Conservation (phyloP, 2,329 filamentous ascomycete genomes). For the Colletotrichum camelliae region DNA sequence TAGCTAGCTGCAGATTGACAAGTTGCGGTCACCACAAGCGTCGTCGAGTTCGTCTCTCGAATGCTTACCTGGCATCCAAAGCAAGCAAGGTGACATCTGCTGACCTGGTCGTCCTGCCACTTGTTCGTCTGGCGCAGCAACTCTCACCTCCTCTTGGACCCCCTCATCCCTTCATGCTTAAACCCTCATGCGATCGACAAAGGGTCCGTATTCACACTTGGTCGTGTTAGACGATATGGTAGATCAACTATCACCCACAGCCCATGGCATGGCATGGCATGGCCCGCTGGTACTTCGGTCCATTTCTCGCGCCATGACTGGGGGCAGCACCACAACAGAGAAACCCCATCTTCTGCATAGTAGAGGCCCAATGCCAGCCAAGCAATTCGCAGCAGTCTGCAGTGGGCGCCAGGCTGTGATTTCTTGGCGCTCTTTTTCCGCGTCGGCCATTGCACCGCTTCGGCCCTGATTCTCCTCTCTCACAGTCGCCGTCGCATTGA, state of each 20-base stretch:
- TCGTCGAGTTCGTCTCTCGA: background rate
- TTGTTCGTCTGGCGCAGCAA: background rate
- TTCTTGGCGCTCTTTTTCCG: conserved; percentile 2
- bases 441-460: conserved; percentile 2
- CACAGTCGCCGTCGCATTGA: background rate
- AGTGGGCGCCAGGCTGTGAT: background rate
- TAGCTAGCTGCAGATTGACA: background rate
- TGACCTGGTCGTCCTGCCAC: background rate
- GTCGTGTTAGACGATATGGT: background rate
- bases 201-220: background rate
- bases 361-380: background rate
- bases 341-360: background rate
- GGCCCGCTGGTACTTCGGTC: conserved; percentile 11
- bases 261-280: background rate
- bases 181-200: conserved; percentile 2
- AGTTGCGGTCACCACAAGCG: background rate
- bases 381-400: background rate
- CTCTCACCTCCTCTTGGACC: background rate
- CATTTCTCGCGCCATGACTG: conserved; percentile 13
- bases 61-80: background rate
- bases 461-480: background rate
- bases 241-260: background rate
- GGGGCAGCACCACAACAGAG: background rate
- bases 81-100: background rate
- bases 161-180: background rate